A percentile compares a stretch with the other conserved stretches of the same genome.
Evolutionary conservation across 192 early-diverging fungal genomes (phyloP).

Genomic region (Backusella circina): DNA sequence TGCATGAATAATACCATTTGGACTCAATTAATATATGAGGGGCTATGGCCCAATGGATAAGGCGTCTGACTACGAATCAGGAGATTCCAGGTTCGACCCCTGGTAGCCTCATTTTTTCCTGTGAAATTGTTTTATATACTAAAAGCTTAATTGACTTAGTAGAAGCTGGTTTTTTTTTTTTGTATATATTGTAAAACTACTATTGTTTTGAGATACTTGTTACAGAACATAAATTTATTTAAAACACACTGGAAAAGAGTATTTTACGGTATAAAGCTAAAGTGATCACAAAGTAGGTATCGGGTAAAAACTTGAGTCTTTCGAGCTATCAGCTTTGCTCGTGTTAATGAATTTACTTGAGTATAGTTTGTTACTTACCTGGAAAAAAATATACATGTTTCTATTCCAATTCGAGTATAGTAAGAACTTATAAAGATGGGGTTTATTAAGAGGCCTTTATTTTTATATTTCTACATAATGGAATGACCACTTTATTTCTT

Average conservation of each 20-base stretch:
- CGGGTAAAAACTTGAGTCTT: too few relatives aligned
- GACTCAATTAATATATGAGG: constrained; percentile 1
- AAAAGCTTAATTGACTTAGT: not conserved
- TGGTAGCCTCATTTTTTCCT: constrained; percentile 38
- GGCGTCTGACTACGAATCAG: constrained; percentile 59
- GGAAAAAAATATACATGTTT: too few relatives aligned
- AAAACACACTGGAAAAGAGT: too few relatives aligned
- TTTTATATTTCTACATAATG: too few relatives aligned
- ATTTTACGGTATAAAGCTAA: too few relatives aligned
- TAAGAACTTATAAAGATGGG: not conserved
- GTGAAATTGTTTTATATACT: not conserved
- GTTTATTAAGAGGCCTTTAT: not conserved
- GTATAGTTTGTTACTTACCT: too few relatives aligned
- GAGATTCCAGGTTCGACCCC: constrained; percentile 60
- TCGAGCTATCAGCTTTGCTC: too few relatives aligned
- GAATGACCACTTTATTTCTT: too few relatives aligned
- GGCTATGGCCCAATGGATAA: constrained; percentile 61
- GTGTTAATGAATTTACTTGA: too few relatives aligned
- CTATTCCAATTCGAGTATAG: not conserved
- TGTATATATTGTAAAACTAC: not conserved
- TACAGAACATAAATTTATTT: too few relatives aligned
- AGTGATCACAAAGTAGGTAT: too few relatives aligned
- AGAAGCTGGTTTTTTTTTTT: not conserved
- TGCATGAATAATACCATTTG: not conserved
- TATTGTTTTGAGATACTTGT: too few relatives aligned